Evolutionary conservation across 1,284 basidiomycete genomes (phyloP).

Genomic region (Ganoderma boninense): DNA sequence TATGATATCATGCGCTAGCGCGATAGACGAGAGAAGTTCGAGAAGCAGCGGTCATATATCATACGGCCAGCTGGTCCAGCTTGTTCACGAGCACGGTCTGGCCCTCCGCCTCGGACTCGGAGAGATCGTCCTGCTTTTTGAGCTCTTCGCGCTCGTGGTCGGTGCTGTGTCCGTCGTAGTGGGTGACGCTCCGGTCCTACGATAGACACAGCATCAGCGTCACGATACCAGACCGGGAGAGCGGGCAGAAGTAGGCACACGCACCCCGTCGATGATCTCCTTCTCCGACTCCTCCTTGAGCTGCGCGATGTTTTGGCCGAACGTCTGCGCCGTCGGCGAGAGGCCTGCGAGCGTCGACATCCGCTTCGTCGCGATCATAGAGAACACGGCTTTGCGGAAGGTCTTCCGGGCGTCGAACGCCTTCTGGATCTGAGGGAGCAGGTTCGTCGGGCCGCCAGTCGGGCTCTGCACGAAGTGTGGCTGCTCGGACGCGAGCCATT

Average conservation of each 20-base stretch:
- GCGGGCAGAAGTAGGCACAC: constrained; percentile 24
- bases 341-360: constrained; percentile 67
- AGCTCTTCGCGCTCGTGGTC: constrained; percentile 30
- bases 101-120: constrained; percentile 33
- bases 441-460: constrained; percentile 75
- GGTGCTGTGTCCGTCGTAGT: constrained; percentile 51
- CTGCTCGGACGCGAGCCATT: constrained; percentile 77
- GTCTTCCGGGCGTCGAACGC: constrained; percentile 89
- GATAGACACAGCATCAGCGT: constrained; percentile 37
- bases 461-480: constrained; percentile 75
- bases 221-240: not conserved
- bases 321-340: constrained; percentile 54
- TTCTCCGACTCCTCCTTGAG: constrained; percentile 87
- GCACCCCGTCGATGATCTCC: constrained; percentile 78
- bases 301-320: constrained; percentile 71
- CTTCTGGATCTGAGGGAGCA: constrained; percentile 89
- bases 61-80: constrained; percentile 33
- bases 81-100: constrained; percentile 31
- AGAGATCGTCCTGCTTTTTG: constrained; percentile 42
- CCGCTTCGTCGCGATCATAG: constrained; percentile 86
- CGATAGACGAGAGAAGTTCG: no score
- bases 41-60: not conserved
- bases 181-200: constrained; percentile 51
- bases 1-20: constrained; percentile 1
- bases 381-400: constrained; percentile 87